Evolutionary conservation across 2,329 filamentous ascomycete species (phyloP).

Genomic region (Trichoderma pleuroti): DNA sequence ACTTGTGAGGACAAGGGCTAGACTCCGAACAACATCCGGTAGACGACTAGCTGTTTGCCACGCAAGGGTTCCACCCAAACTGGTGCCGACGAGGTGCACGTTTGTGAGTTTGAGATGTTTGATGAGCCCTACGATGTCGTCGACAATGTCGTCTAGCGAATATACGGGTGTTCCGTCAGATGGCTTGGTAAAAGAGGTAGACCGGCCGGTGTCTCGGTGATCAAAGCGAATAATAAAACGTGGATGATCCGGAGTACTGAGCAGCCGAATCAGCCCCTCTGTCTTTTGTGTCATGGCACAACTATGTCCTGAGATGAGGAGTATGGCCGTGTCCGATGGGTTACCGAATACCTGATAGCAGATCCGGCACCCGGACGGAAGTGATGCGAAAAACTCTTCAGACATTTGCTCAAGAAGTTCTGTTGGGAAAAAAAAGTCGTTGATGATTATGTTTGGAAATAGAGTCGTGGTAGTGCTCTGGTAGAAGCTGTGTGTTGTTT

Average conservation of each 20-base stretch:
- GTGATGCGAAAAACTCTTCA: neutral
- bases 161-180: neutral
- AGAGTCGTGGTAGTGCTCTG: neutral
- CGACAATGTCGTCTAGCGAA: neutral
- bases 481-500: neutral
- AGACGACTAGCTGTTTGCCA: neutral
- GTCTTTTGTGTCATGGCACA: conserved; percentile 3
- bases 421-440: neutral
- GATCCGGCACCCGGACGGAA: neutral
- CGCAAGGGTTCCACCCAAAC: neutral
- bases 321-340: neutral
- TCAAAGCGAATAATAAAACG: neutral
- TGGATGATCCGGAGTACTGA: neutral
- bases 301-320: neutral
- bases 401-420: neutral
- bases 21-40: neutral
- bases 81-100: neutral
- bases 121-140: neutral
- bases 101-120: neutral
- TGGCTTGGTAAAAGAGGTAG: neutral
- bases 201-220: neutral
- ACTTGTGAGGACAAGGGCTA: neutral
- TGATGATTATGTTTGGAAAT: neutral
- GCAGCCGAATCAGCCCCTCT: neutral
- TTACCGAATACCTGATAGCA: neutral